Conservation (phyloP, 495 filamentous ascomycete species). For the Xylaria telfairii region DNA sequence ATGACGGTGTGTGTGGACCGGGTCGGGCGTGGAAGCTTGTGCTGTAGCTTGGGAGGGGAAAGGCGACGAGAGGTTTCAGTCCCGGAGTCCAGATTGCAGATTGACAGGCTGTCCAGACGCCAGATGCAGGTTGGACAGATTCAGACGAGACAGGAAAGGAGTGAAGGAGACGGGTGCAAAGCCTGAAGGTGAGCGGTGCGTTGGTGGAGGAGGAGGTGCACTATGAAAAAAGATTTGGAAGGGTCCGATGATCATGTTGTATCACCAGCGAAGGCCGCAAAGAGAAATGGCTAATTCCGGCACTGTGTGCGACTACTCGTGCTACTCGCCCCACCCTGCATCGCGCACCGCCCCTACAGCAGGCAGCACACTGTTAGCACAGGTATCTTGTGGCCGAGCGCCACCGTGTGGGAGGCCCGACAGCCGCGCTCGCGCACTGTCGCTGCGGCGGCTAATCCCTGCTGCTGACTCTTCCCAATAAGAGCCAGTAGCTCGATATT, state of each 20-base stretch:
- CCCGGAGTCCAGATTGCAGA: not conserved
- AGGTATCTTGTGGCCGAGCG: not conserved
- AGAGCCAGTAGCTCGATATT: constrained; percentile 17
- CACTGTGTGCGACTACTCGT: constrained; percentile 11
- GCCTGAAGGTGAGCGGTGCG: not conserved
- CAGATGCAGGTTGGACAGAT: not conserved
- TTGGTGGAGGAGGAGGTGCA: constrained; percentile 5
- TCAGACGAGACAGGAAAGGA: not conserved
- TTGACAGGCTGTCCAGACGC: too few relatives aligned
- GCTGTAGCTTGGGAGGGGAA: not conserved
- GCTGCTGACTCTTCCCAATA: constrained; percentile 29
- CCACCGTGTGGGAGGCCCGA: not conserved
- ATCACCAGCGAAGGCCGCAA: not conserved
- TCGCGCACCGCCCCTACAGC: not conserved
- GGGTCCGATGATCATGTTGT: constrained; percentile 15
- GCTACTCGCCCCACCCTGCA: not conserved
- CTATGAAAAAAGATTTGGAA: constrained; percentile 24
- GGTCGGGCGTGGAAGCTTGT: not conserved
- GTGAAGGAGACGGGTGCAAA: too few relatives aligned
- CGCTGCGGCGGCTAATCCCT: constrained; percentile 25
- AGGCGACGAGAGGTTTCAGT: not conserved
- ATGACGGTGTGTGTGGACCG: constrained; percentile 5
- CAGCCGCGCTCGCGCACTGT: constrained; percentile 24
- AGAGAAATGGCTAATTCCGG: not conserved
- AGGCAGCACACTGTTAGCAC: not conserved